Evolutionary conservation across 805 yeast species (phyloP).

Genomic region (Starmera pachycereana): DNA sequence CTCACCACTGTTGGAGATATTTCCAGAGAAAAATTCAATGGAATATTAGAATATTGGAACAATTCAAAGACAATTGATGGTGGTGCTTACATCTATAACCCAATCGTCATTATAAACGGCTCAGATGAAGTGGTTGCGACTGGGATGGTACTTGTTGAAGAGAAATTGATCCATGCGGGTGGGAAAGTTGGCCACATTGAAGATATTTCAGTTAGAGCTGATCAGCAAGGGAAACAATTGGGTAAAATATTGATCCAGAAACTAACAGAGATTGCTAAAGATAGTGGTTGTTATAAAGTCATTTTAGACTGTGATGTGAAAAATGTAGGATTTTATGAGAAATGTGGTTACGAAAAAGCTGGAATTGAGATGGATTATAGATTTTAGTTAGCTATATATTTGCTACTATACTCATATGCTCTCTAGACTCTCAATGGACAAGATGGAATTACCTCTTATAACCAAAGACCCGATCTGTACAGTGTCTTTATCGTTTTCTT

Average conservation of each 20-base stretch:
- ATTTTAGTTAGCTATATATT: conserved; percentile 15
- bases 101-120: conserved; percentile 53
- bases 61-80: conserved; percentile 18
- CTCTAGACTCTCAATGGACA: conserved; percentile 45
- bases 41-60: conserved; percentile 51
- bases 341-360: conserved; percentile 64
- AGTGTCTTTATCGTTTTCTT: conserved; percentile 40
- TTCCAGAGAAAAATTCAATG: conserved; percentile 35
- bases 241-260: conserved; percentile 60
- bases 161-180: conserved; percentile 73
- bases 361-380: conserved; percentile 64
- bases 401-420: conserved; percentile 5
- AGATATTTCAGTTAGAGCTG: conserved; percentile 71
- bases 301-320: conserved; percentile 82
- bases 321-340: conserved; percentile 78
- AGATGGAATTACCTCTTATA: conserved; percentile 69
- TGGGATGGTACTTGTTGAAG: conserved; percentile 74
- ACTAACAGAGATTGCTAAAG: conserved; percentile 48
- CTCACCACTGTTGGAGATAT: conserved; percentile 82
- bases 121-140: conserved; percentile 59
- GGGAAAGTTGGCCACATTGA: conserved; percentile 91
- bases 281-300: conserved; percentile 72
- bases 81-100: conserved; percentile 39
- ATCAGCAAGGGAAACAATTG: conserved; percentile 75
- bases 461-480: conserved; percentile 59